phyloP scores from a whole-genome alignment of 257 asterid genomes.

The Paulownia fortunei region DNA sequence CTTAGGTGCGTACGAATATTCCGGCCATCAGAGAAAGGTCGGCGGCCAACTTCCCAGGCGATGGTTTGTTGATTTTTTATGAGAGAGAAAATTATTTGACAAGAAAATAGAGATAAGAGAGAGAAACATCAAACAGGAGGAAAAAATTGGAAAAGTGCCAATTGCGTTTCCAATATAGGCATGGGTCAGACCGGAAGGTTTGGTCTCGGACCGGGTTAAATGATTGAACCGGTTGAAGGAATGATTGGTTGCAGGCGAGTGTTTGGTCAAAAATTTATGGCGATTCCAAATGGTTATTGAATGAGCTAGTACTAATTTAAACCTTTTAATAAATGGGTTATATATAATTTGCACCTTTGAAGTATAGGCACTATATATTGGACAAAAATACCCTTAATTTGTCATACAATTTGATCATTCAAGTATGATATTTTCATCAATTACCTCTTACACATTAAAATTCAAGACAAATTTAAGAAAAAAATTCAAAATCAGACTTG shows the following conservation, averaged over 20 bases:
- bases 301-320: no score
- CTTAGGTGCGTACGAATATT: conserved; percentile 34
- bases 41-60: conserved; percentile 40
- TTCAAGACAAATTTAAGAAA: no score
- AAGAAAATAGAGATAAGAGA: conserved; percentile 37
- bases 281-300: background rate
- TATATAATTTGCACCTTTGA: no score
- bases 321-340: no score
- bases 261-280: conserved; percentile 18
- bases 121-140: conserved; percentile 37
- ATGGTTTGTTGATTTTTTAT: conserved; percentile 31
- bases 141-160: background rate
- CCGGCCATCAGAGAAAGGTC: conserved; percentile 40
- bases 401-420: no score
- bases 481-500: no score
- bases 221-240: conserved; percentile 22
- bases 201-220: background rate
- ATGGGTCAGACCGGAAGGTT: conserved; percentile 35
- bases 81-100: conserved; percentile 35
- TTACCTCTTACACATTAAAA: no score
- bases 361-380: no score
- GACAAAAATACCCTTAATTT: no score
- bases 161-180: conserved; percentile 19
- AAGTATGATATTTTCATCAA: no score
- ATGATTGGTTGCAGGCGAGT: conserved; percentile 26